Conservation (phyloP, 2,329 filamentous ascomycete genomes). For the Trichoderma simmonsii region DNA sequence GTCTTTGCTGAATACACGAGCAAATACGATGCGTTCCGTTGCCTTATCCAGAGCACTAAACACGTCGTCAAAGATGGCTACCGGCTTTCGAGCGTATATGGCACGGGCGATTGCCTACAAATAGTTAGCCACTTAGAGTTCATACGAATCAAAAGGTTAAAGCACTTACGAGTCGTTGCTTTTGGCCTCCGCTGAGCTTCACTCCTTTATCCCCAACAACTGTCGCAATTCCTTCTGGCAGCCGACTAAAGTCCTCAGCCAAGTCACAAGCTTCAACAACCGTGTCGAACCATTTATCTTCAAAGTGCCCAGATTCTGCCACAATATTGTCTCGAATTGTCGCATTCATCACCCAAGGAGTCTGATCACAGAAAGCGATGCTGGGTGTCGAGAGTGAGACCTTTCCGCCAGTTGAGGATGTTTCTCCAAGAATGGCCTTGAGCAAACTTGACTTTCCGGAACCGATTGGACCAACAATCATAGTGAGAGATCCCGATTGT, state of each 20-base stretch:
- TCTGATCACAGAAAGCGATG: constrained; percentile 32
- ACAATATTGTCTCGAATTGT: constrained; percentile 36
- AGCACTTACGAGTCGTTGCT: constrained; percentile 32
- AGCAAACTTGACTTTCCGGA: constrained; percentile 34
- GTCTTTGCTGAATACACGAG: constrained; percentile 34
- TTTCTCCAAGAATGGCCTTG: constrained; percentile 33
- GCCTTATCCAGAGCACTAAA: constrained; percentile 41
- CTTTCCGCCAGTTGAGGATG: constrained; percentile 20
- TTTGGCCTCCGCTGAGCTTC: constrained; percentile 36
- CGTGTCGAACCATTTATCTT: constrained; percentile 31
- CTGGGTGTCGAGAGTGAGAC: constrained; percentile 26
- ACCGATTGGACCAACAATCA: constrained; percentile 32
- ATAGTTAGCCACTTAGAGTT: neutral
- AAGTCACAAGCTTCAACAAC: constrained; percentile 37
- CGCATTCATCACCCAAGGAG: constrained; percentile 35
- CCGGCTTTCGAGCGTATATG: constrained; percentile 31
- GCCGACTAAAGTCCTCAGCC: constrained; percentile 26
- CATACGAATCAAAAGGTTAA: neutral
- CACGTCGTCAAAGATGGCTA: constrained; percentile 40
- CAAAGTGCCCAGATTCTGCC: constrained; percentile 29
- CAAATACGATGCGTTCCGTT: constrained; percentile 41
- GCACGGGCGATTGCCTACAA: constrained; percentile 33
- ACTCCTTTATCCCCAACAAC: constrained; percentile 33
- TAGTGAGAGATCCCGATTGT: constrained; percentile 27
- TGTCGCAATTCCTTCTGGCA: constrained; percentile 27